Evolutionary conservation across 169 alveolate species (phyloP), one percentile per base, ranked within the genome.

Genomic region (Plasmodium berghei): DNA sequence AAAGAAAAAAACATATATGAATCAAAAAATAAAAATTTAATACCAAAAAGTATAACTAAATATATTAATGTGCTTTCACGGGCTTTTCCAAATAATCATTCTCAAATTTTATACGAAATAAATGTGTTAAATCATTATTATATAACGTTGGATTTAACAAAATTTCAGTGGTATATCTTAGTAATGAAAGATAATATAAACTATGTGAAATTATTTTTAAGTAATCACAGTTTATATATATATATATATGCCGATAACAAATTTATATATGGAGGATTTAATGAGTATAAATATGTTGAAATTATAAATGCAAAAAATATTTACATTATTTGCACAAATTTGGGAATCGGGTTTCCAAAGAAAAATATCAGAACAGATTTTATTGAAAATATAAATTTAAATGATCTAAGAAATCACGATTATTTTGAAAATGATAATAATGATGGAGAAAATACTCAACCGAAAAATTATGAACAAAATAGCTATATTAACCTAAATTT

Each of bases 81-180:
- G 26, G 42, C 26, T 14, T 69, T 54, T 46, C 70, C 90, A 22
- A 42, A 24, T 28, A 63, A 56, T 24, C 49, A 10, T n/a, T 49
- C 46, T n/a, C 89, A 77, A 55, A 22, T 20, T 48, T 42, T 70
- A 10, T 73, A 70, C 71, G 87, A 69, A 85, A 69, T 85, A 59
- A 85, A 70, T 59, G 91, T 85, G 9, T 54, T 85, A 59, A 85
- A 85, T 52, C 73, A 85, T 54, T 85, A 40, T 49, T 85, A 69
- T 85, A 2, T 70, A 52, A 85, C 91, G 8, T 52, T 85, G 9
- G 91, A 85, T 61, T 70, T 85, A 20, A 70, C 91, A 14, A 85
- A 85, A 54, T 69, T 85, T 10, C 91, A 85, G 12, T 85, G 91
- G 91, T 85, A 85, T 49, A 85, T 85, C 6, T 6, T 85, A 42